Evolutionary conservation across 148 eudicot genomes (phyloP).

Genomic region (Amaranthus palmeri): DNA sequence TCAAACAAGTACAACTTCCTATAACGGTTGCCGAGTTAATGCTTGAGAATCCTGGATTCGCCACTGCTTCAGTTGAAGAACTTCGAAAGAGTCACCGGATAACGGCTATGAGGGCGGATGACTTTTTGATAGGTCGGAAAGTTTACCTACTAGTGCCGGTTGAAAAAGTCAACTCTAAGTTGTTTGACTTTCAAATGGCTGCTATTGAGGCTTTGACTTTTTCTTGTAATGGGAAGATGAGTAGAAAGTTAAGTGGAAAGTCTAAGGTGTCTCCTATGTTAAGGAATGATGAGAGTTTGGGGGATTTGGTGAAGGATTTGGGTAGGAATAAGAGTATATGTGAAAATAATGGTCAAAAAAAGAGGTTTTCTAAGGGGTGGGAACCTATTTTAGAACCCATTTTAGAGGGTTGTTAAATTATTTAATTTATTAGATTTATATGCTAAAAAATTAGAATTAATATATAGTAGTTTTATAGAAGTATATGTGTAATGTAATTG

Average conservation of each 20-base stretch:
- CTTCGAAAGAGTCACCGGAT: conserved; percentile 23
- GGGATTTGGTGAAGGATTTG: conserved; percentile 11
- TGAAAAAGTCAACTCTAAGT: conserved; percentile 25
- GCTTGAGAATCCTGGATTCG: conserved; percentile 38
- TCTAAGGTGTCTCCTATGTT: conserved; percentile 30
- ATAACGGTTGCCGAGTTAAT: conserved; percentile 39
- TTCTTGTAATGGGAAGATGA: conserved; percentile 5
- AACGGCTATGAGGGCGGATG: conserved; percentile 35
- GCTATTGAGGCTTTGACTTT: conserved; percentile 21
- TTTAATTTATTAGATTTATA: no score
- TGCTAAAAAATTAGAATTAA: no score
- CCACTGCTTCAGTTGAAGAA: conserved; percentile 19
- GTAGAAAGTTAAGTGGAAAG: conserved; percentile 24
- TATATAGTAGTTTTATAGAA: no score
- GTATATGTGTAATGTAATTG: no score
- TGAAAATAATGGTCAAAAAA: conserved; percentile 14
- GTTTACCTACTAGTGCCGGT: conserved; percentile 34
- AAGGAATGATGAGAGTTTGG: conserved; percentile 6
- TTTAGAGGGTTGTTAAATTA: conserved; percentile 13
- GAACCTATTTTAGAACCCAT: conserved; percentile 39
- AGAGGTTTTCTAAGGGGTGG: conserved; percentile 27
- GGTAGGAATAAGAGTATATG: conserved; percentile 5
- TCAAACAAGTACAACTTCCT: conserved; percentile 22
- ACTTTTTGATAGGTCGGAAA: conserved; percentile 25
- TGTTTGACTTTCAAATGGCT: conserved; percentile 25